phyloP scores from a whole-genome alignment of 257 asterid genomes.

The Knoxia roxburghii region DNA sequence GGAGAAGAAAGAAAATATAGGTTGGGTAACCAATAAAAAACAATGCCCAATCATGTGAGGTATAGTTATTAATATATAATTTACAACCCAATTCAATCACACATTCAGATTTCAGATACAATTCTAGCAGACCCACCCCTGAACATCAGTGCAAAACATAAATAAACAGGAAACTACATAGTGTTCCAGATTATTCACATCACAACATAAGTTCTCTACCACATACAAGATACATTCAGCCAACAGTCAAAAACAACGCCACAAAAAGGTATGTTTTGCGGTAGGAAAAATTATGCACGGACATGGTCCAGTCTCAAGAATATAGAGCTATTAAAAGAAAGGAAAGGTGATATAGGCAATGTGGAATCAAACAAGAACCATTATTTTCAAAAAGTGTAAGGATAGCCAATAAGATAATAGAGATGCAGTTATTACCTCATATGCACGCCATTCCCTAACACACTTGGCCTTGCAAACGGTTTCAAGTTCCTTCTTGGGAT shows the following conservation, averaged over 20 bases:
- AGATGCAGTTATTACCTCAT: slow-evolving; percentile 51
- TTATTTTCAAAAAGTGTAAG: no score
- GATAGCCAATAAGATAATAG: background rate
- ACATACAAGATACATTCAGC: background rate
- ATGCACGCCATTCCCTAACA: slow-evolving; percentile 60
- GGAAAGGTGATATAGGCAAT: background rate
- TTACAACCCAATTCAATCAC: background rate
- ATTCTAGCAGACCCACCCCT: no score
- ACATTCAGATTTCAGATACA: no score
- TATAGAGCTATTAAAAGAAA: background rate
- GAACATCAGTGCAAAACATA: no score
- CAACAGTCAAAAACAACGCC: background rate
- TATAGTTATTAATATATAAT: background rate
- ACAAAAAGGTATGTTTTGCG: background rate
- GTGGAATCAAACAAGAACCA: background rate
- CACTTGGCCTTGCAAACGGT: slow-evolving; percentile 80
- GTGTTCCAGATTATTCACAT: background rate
- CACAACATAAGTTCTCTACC: background rate
- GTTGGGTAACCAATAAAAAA: no score
- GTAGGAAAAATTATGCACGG: background rate
- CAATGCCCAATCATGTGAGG: no score
- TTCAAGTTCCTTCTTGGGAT: slow-evolving; percentile 67
- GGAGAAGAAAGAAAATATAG: background rate
- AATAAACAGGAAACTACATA: no score
- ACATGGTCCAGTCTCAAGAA: background rate